Percentiles rank a stretch among this genome's conserved stretches.
Evolutionary conservation across 805 yeast species (phyloP).

Genomic region (Candida manassasensis): DNA sequence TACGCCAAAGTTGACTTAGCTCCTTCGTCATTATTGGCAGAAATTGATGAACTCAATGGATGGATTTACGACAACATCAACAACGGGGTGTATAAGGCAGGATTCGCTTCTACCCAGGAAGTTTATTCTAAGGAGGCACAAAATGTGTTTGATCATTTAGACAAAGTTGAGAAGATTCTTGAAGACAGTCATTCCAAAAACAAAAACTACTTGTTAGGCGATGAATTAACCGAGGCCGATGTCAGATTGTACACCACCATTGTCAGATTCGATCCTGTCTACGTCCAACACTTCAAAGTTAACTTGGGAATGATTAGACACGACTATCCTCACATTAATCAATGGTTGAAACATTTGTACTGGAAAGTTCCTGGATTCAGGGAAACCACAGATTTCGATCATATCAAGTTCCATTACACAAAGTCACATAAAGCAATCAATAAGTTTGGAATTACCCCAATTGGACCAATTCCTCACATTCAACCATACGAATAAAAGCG

Average conservation of each 20-base stretch:
- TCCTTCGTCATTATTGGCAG: conserved; percentile 48
- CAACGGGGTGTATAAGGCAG: conserved; percentile 91
- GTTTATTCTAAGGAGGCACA: conserved; percentile 68
- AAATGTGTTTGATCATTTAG: conserved; percentile 61
- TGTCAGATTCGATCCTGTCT: conserved; percentile 87
- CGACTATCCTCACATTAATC: conserved; percentile 73
- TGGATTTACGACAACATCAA: conserved; percentile 85
- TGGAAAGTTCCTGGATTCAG: conserved; percentile 72
- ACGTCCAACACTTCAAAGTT: conserved; percentile 93
- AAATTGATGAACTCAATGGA: conserved; percentile 72
- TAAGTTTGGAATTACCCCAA: conserved; percentile 78
- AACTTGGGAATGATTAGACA: conserved; percentile 75
- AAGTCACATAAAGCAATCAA: conserved; percentile 77
- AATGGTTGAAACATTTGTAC: conserved; percentile 79
- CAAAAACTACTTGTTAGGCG: conserved; percentile 48
- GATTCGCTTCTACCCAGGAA: conserved; percentile 81
- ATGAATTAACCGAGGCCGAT: conserved; percentile 82
- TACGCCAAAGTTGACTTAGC: conserved; percentile 53
- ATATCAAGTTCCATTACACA: conserved; percentile 88
- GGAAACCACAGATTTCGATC: conserved; percentile 80
- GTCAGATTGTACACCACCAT: conserved; percentile 83
- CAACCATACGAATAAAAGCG: conserved; percentile 18
- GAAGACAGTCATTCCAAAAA: conserved; percentile 35
- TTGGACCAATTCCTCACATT: conserved; percentile 83
- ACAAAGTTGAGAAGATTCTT: conserved; percentile 62